Evolutionary conservation across 2,329 filamentous ascomycete genomes (phyloP).

Genomic region (Camillea tinctor): DNA sequence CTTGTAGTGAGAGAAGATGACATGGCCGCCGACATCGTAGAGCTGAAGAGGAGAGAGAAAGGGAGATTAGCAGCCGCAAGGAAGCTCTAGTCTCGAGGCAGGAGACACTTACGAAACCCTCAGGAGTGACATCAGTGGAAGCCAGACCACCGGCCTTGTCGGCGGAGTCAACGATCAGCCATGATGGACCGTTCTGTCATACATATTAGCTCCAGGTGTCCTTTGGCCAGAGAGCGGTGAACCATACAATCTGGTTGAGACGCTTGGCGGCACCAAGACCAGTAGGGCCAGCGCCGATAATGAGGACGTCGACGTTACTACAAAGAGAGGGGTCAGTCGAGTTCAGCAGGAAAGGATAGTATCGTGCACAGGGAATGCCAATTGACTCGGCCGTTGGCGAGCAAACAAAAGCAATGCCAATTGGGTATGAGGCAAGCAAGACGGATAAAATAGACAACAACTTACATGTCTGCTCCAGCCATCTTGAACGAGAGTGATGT

Average conservation of each 20-base stretch:
- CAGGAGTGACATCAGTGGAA: conserved; percentile 89
- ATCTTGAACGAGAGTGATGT: neutral
- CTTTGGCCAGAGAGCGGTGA: conserved; percentile 32
- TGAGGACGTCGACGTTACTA: conserved; percentile 92
- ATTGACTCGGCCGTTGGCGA: neutral
- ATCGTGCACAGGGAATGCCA: neutral
- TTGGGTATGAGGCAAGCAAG: neutral
- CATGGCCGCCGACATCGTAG: conserved; percentile 97
- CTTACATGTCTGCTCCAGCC: neutral
- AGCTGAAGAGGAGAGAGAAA: conserved; percentile 56
- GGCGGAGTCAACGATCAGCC: conserved; percentile 92
- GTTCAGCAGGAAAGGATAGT: neutral
- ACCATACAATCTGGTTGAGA: conserved; percentile 86
- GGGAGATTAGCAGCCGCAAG: conserved; percentile 21
- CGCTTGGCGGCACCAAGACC: conserved; percentile 97
- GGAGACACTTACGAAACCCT: conserved; percentile 82
- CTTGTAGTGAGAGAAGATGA: conserved; percentile 99
- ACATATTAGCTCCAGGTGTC: conserved; percentile 24
- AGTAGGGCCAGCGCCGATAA: conserved; percentile 97
- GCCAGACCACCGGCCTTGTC: conserved; percentile 93
- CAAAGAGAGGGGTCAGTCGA: conserved; percentile 12
- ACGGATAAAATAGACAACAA: neutral
- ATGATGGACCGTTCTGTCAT: conserved; percentile 79
- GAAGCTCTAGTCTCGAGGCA: neutral
- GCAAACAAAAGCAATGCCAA: neutral